Evolutionary conservation across 106 monocot species (phyloP).

Genomic region (Dioscorea zingiberensis): DNA sequence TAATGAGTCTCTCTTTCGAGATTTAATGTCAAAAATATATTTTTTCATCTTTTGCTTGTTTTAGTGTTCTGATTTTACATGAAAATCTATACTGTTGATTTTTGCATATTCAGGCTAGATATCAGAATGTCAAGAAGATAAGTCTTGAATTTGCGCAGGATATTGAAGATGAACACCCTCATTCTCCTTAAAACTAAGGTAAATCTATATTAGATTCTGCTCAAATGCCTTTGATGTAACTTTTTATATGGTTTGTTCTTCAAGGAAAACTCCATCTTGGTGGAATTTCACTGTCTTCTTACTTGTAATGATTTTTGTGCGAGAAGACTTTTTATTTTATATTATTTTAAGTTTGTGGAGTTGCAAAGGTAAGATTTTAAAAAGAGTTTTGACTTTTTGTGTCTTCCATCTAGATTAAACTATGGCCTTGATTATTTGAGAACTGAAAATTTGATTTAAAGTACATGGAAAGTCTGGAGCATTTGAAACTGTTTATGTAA

Average conservation of each 20-base stretch:
- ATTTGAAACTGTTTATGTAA: too few relatives aligned
- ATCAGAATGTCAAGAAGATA: slow-evolving; percentile 47
- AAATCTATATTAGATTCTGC: not conserved
- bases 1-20: not conserved
- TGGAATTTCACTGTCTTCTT: too few relatives aligned
- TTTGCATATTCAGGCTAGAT: slow-evolving; percentile 47
- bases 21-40: not conserved
- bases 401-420: too few relatives aligned
- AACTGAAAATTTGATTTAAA: too few relatives aligned
- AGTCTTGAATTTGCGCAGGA: slow-evolving; percentile 88
- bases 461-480: too few relatives aligned
- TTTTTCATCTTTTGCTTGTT: not conserved
- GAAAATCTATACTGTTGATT: not conserved
- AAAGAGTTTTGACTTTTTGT: not conserved
- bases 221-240: not conserved
- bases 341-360: too few relatives aligned
- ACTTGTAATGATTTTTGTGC: too few relatives aligned
- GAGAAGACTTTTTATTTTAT: too few relatives aligned
- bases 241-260: not conserved
- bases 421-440: too few relatives aligned
- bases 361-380: too few relatives aligned
- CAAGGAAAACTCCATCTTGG: too few relatives aligned
- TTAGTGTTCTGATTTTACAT: too few relatives aligned
- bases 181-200: slow-evolving; percentile 53
- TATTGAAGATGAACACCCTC: slow-evolving; percentile 73